These are phyloP conservation scores for Pyronema domesticum DNA, from an alignment of 495 filamentous ascomycete genomes.

Conservation along the genomic window DNA sequence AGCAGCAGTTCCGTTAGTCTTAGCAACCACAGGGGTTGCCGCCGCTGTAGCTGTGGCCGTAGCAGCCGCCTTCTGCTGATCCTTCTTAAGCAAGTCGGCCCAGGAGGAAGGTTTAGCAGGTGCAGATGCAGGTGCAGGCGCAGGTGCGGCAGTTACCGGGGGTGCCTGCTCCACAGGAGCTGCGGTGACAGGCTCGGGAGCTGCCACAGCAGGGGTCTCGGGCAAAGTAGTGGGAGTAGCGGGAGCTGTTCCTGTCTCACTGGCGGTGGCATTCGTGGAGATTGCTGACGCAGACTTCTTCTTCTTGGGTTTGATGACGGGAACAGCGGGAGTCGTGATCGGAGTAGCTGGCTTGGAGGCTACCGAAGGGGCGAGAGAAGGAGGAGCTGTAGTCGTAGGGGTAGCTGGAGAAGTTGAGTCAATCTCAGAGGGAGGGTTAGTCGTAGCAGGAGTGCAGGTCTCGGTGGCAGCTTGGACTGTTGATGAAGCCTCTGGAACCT, in stretches of 20 bases:
- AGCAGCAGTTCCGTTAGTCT: constrained; percentile 10
- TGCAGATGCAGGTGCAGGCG: neutral
- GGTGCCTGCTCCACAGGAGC: neutral
- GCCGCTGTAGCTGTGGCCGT: neutral
- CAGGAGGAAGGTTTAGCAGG: constrained; percentile 16
- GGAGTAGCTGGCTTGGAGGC: constrained; percentile 13
- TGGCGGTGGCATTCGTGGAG: neutral
- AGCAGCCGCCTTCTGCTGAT: neutral
- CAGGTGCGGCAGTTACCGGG: neutral
- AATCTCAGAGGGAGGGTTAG: constrained; percentile 14
- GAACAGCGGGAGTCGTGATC: constrained; percentile 9
- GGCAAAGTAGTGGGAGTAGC: neutral
- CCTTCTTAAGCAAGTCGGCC: constrained; percentile 19
- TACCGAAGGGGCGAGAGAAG: constrained; percentile 10
- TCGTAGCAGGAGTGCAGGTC: constrained; percentile 10
- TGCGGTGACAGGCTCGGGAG: neutral
- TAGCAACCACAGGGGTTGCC: constrained; percentile 7
- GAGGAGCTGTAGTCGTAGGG: constrained; percentile 13
- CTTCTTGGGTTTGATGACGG: constrained; percentile 3
- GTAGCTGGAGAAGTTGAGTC: constrained; percentile 13
- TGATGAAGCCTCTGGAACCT: neutral
- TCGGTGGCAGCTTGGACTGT: neutral
- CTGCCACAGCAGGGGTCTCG: neutral
- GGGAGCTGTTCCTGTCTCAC: constrained; percentile 5
- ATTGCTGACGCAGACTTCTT: constrained; percentile 3